Conservation (phyloP, 768 basidiomycete genomes). For the Rhodotorula graminis region DNA sequence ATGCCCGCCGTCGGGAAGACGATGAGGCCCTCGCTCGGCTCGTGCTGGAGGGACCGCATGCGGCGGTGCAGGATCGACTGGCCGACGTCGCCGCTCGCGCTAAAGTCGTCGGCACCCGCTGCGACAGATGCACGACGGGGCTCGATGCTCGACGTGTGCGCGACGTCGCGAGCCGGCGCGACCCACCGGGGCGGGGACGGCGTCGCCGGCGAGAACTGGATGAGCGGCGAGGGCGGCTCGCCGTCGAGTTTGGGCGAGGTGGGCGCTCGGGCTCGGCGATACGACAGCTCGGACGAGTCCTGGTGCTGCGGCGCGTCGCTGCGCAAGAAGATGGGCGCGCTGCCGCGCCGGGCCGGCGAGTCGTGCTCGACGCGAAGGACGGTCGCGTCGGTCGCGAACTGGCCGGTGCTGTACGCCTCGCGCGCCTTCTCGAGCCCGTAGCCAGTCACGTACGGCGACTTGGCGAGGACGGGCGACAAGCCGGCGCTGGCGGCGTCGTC, state of each 20-base stretch:
- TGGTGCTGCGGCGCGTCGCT: too few species aligned
- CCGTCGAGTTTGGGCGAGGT: not conserved
- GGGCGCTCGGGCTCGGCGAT: not conserved
- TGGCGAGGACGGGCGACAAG: conserved; percentile 6
- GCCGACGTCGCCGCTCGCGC: conserved; percentile 1
- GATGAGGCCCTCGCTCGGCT: not conserved
- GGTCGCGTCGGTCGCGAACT: not conserved
- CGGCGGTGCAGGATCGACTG: conserved; percentile 19
- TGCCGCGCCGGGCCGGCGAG: not conserved
- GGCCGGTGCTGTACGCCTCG: not conserved
- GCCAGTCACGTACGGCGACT: conserved; percentile 20
- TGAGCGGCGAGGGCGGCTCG: conserved; percentile 5
- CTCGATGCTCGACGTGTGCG: not conserved
- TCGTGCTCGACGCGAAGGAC: conserved; percentile 2
- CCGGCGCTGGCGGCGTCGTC: not conserved
- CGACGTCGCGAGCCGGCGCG: not conserved
- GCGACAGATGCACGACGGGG: not conserved
- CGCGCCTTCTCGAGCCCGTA: not conserved
- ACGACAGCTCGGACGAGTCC: too few species aligned
- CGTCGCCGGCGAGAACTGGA: conserved; percentile 19
- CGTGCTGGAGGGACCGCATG: not conserved
- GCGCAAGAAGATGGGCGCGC: not conserved
- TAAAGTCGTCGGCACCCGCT: not conserved
- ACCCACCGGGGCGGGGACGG: not conserved
- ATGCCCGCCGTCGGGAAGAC: not conserved